Conservation (phyloP, 2,329 filamentous ascomycete genomes). For the Talaromyces islandicus region DNA sequence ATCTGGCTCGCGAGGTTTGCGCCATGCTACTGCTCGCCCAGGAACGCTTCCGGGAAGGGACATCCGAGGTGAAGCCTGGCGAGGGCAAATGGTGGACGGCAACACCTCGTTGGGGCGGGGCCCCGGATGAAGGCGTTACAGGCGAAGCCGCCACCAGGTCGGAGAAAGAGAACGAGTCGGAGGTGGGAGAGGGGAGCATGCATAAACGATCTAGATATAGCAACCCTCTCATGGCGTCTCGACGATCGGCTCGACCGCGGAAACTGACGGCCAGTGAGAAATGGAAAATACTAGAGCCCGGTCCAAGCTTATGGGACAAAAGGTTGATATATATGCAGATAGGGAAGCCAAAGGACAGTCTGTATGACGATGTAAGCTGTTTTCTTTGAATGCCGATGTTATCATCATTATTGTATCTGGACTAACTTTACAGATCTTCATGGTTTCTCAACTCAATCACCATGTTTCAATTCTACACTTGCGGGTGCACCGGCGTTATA, state of each 20-base stretch:
- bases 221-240: conserved; percentile 25
- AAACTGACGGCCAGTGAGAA: conserved; percentile 43
- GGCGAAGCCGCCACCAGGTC: conserved; percentile 22
- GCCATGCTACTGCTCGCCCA: conserved; percentile 54
- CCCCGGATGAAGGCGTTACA: conserved; percentile 30
- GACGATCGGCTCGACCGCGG: conserved; percentile 28
- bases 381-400: not conserved
- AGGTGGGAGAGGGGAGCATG: conserved; percentile 18
- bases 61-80: conserved; percentile 43
- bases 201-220: conserved; percentile 35
- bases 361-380: conserved; percentile 50
- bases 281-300: conserved; percentile 49
- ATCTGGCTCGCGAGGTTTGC: conserved; percentile 53
- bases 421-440: conserved; percentile 46
- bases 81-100: conserved; percentile 58
- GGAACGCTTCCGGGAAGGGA: conserved; percentile 53
- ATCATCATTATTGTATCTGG: not conserved
- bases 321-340: conserved; percentile 52
- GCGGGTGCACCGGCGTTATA: conserved; percentile 51
- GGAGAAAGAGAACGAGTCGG: conserved; percentile 18
- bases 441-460: conserved; percentile 58
- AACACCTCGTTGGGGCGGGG: conserved; percentile 52
- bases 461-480: conserved; percentile 56
- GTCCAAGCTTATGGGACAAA: conserved; percentile 50
- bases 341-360: conserved; percentile 43